Conservation (phyloP, 495 filamentous ascomycete genomes). For the Neurospora intermedia region DNA sequence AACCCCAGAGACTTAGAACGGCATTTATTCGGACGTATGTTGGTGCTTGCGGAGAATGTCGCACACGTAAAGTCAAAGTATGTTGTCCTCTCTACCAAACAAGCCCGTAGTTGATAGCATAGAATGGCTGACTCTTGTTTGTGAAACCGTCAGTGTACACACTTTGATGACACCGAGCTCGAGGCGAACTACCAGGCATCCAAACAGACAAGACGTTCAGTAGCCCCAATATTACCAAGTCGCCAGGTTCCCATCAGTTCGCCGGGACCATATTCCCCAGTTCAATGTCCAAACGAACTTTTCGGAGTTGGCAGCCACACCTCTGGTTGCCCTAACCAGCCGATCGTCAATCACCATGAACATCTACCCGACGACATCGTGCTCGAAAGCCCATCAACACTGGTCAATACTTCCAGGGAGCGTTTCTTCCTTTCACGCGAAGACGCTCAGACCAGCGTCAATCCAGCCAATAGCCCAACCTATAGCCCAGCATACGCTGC, state of each 20-base stretch:
- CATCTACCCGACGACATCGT: not conserved
- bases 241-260: not conserved
- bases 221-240: not conserved
- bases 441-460: not conserved
- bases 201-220: not conserved
- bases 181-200: conserved; percentile 2
- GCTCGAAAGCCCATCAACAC: not conserved
- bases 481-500: not conserved
- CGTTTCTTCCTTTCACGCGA: not conserved
- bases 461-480: not conserved
- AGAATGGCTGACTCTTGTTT: not conserved
- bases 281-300: not conserved
- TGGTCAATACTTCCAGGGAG: not conserved
- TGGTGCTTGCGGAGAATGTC: conserved; percentile 17
- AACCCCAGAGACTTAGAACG: conserved; percentile 6
- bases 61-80: conserved; percentile 15
- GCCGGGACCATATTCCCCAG: not conserved
- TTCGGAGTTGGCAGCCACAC: not conserved
- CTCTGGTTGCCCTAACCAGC: not conserved
- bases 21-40: conserved; percentile 17
- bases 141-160: conserved; percentile 4
- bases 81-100: not conserved
- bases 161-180: conserved; percentile 1
- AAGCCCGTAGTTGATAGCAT: not conserved
- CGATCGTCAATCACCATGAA: not conserved